These are phyloP conservation scores for Thermochaetoides thermophila DNA, from an alignment of 495 filamentous ascomycete genomes.

Conservation along the genomic window DNA sequence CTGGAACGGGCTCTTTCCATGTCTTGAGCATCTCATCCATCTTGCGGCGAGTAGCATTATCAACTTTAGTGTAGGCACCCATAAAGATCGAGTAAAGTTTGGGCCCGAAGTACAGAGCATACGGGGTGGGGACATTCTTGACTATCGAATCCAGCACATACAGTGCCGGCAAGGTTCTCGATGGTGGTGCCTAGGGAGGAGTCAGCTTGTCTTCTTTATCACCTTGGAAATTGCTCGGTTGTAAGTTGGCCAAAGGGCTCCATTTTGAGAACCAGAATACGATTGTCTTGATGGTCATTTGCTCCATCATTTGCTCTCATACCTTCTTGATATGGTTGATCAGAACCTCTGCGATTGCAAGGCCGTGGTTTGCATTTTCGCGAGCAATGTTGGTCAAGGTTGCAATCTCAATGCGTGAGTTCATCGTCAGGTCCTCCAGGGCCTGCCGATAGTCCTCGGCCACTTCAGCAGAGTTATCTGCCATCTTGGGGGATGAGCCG, in stretches of 20 bases:
- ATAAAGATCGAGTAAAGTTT: slow-evolving; percentile 91
- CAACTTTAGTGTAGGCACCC: slow-evolving; percentile 83
- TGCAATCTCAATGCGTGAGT: slow-evolving; percentile 84
- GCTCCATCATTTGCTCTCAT: too few species aligned
- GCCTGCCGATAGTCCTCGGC: slow-evolving; percentile 90
- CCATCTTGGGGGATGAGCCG: too few species aligned
- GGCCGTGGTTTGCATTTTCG: slow-evolving; percentile 87
- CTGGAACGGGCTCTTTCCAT: slow-evolving; percentile 93
- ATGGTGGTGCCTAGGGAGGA: slow-evolving; percentile 53
- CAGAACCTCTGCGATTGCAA: slow-evolving; percentile 75
- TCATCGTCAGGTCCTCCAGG: slow-evolving; percentile 75
- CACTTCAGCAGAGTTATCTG: slow-evolving; percentile 68
- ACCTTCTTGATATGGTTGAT: slow-evolving; percentile 88
- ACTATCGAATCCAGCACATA: slow-evolving; percentile 97
- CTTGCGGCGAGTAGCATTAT: slow-evolving; percentile 62
- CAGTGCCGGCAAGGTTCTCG: slow-evolving; percentile 80
- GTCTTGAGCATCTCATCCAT: slow-evolving; percentile 96
- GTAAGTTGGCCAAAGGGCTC: background rate
- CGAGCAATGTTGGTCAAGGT: slow-evolving; percentile 92
- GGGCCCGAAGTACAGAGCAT: slow-evolving; percentile 82
- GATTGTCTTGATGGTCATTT: too few species aligned
- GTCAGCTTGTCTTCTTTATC: slow-evolving; percentile 4
- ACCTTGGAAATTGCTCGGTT: background rate
- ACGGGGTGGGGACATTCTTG: slow-evolving; percentile 96
- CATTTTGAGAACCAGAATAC: background rate